Percentiles rank a stretch among this genome's conserved stretches.
Conservation (phyloP, 768 basidiomycete species). For the Agrocybe chaxingu region DNA sequence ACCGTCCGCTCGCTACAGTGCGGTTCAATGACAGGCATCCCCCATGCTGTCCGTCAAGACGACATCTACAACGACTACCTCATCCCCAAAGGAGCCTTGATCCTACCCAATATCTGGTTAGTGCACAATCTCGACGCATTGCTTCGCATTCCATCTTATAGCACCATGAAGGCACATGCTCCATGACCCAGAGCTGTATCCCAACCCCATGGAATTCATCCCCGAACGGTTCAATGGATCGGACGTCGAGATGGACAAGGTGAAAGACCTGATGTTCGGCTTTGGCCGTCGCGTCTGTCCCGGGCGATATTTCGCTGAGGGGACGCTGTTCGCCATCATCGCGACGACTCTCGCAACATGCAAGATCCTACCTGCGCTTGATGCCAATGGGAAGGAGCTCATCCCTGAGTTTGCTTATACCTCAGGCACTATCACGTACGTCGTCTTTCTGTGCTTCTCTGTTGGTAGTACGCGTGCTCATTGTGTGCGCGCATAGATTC, state of each 20-base stretch:
- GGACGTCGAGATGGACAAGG: constrained; percentile 13
- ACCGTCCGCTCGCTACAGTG: too few relatives aligned
- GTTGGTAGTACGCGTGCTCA: neutral
- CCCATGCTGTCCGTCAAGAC: too few relatives aligned
- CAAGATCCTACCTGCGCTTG: constrained; percentile 24
- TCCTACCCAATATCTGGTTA: too few relatives aligned
- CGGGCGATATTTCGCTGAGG: constrained; percentile 31
- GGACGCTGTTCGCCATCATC: constrained; percentile 22
- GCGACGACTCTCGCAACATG: constrained; percentile 29
- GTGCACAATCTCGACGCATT: too few relatives aligned
- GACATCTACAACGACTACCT: too few relatives aligned
- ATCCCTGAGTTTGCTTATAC: constrained; percentile 15
- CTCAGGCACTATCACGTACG: constrained; percentile 14
- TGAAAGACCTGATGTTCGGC: constrained; percentile 25
- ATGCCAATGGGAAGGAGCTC: constrained; percentile 23
- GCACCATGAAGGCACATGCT: neutral
- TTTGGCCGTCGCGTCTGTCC: constrained; percentile 41
- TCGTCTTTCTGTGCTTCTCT: neutral
- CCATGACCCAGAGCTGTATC: neutral
- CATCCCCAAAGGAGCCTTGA: too few relatives aligned
- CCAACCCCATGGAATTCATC: constrained; percentile 15
- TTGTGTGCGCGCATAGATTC: neutral
- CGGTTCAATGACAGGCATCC: too few relatives aligned
- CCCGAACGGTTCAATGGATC: constrained; percentile 13
- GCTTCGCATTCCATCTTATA: too few relatives aligned